A percentile compares a stretch with the other conserved stretches of the same genome.
These are phyloP conservation scores for Globisporangium parvum DNA, from an alignment of 352 stramenopile species.

Conservation along the genomic window DNA sequence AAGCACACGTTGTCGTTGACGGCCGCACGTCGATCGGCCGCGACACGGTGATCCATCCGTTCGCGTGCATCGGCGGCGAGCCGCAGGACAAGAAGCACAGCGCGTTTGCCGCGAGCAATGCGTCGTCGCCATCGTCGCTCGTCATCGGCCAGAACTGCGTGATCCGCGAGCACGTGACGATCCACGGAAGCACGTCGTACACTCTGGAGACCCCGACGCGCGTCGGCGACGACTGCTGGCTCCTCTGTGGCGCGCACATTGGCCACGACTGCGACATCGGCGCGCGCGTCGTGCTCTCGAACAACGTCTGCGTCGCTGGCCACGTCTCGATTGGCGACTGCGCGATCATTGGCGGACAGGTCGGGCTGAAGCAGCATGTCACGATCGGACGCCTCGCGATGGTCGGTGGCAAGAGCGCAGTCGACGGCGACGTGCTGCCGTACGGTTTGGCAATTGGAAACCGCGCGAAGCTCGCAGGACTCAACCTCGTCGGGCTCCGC, in stretches of 20 bases:
- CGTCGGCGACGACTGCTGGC: slow-evolving; percentile 74
- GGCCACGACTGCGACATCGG: slow-evolving; percentile 65
- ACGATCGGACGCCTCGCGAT: slow-evolving; percentile 67
- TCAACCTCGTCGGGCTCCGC: slow-evolving; percentile 74
- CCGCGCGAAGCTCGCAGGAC: slow-evolving; percentile 60
- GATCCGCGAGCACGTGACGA: slow-evolving; percentile 79
- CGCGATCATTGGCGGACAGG: slow-evolving; percentile 73
- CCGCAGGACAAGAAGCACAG: slow-evolving; percentile 77
- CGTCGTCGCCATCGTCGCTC: slow-evolving; percentile 18
- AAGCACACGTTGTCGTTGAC: slow-evolving; percentile 74
- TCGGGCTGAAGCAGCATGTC: slow-evolving; percentile 74
- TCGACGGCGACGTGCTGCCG: slow-evolving; percentile 79
- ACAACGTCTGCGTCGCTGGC: slow-evolving; percentile 77
- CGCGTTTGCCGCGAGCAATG: background rate
- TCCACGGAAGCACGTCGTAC: slow-evolving; percentile 76
- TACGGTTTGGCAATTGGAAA: slow-evolving; percentile 74
- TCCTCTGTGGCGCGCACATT: slow-evolving; percentile 70
- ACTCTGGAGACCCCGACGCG: slow-evolving; percentile 34
- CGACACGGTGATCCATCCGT: slow-evolving; percentile 59
- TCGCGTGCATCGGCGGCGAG: slow-evolving; percentile 66
- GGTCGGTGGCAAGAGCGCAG: slow-evolving; percentile 71
- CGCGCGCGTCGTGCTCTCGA: slow-evolving; percentile 67
- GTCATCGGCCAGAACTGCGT: slow-evolving; percentile 63
- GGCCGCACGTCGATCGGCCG: slow-evolving; percentile 50
- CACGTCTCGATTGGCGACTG: slow-evolving; percentile 72